Evolutionary conservation across 495 filamentous ascomycete genomes (phyloP).

Genomic region (Penicillium paxilli): DNA sequence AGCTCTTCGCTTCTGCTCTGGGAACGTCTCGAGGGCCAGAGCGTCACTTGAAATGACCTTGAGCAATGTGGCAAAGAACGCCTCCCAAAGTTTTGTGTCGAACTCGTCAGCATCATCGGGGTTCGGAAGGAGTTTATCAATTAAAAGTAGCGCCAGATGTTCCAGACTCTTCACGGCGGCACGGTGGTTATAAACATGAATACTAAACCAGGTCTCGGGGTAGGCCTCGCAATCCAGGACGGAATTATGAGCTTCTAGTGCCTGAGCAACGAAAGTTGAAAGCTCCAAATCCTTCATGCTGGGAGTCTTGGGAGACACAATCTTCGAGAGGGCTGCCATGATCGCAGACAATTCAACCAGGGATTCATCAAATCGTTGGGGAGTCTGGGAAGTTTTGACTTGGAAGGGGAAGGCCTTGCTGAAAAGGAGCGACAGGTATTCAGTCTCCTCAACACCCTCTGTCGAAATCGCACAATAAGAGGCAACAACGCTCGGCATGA

Average conservation of each 20-base stretch:
- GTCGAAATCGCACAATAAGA: slow-evolving; percentile 79
- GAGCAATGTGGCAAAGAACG: slow-evolving; percentile 86
- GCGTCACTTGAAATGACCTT: slow-evolving; percentile 86
- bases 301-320: slow-evolving; percentile 49
- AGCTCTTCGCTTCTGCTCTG: slow-evolving; percentile 91
- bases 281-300: slow-evolving; percentile 76
- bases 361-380: slow-evolving; percentile 78
- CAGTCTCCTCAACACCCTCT: slow-evolving; percentile 61
- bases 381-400: slow-evolving; percentile 60
- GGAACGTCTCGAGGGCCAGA: slow-evolving; percentile 91
- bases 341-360: slow-evolving; percentile 87
- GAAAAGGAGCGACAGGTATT: slow-evolving; percentile 80
- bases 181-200: slow-evolving; percentile 93
- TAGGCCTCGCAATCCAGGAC: slow-evolving; percentile 90
- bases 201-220: slow-evolving; percentile 84
- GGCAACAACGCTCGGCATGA: slow-evolving; percentile 86
- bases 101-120: slow-evolving; percentile 92
- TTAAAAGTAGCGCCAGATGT: slow-evolving; percentile 72
- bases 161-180: slow-evolving; percentile 88
- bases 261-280: slow-evolving; percentile 68
- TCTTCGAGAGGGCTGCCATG: slow-evolving; percentile 75
- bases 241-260: slow-evolving; percentile 77
- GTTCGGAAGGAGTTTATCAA: slow-evolving; percentile 75
- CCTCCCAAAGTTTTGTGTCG: slow-evolving; percentile 89
- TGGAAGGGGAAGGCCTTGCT: slow-evolving; percentile 91